A percentile compares a stretch with the other conserved stretches of the same genome.
These are phyloP conservation scores for Metarhizium humberi DNA, from an alignment of 2,329 filamentous ascomycete species.

Conservation along the genomic window DNA sequence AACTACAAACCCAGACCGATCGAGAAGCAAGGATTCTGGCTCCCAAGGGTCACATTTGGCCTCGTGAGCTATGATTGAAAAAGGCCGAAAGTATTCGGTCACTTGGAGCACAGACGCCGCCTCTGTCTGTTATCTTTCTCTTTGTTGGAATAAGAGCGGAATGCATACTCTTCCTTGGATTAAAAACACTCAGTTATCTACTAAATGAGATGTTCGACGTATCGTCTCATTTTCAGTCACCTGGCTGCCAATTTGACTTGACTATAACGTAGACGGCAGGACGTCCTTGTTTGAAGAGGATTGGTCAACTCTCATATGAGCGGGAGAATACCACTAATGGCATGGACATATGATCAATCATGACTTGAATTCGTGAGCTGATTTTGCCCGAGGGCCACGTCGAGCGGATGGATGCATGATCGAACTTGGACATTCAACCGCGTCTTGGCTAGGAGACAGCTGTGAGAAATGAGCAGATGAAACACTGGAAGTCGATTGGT, in stretches of 20 bases:
- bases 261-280: too few relatives aligned
- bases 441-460: too few relatives aligned
- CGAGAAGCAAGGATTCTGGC: background rate
- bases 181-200: background rate
- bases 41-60: background rate
- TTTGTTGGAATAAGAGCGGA: background rate
- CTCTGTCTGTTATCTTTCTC: background rate
- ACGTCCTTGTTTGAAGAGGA: background rate
- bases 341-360: background rate
- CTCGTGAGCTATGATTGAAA: background rate
- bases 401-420: background rate
- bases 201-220: background rate
- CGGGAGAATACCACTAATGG: background rate
- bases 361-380: background rate
- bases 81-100: constrained; percentile 11
- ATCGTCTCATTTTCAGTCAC: background rate
- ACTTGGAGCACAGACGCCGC: background rate
- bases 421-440: background rate
- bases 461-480: background rate
- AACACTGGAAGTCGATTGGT: background rate
- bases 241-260: background rate
- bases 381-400: background rate
- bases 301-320: background rate
- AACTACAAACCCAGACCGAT: background rate
- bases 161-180: background rate